Evolutionary conservation across 148 eudicot species (phyloP).

Genomic region (Diospyros kaki): DNA sequence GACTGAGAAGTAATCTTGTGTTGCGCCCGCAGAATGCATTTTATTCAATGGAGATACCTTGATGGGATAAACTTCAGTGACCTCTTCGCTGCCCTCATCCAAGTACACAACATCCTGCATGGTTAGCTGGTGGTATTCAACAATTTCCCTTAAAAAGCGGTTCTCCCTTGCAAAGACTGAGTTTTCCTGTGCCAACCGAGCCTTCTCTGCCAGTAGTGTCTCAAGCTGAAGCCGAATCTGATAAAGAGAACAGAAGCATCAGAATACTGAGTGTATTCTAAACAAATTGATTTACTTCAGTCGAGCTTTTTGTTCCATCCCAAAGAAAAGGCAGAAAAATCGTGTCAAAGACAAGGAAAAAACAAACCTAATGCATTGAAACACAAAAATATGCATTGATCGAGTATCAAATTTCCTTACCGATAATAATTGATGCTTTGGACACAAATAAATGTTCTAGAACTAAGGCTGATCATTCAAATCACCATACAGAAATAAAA

Average conservation of each 20-base stretch:
- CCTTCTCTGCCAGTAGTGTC: slow-evolving; percentile 79
- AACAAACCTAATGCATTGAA: background rate
- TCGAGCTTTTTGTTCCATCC: background rate
- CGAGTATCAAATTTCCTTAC: background rate
- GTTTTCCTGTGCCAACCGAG: slow-evolving; percentile 83
- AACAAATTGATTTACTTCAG: background rate
- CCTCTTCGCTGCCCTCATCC: slow-evolving; percentile 74
- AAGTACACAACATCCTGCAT: slow-evolving; percentile 89
- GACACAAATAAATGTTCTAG: background rate
- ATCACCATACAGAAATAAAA: background rate
- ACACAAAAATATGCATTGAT: background rate
- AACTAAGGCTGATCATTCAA: background rate
- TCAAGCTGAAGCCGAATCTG: slow-evolving; percentile 93
- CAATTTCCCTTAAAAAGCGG: slow-evolving; percentile 78
- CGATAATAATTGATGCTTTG: background rate
- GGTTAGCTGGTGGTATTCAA: slow-evolving; percentile 84
- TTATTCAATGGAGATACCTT: slow-evolving; percentile 31
- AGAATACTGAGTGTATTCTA: background rate
- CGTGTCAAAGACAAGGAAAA: background rate
- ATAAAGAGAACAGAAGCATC: slow-evolving; percentile 10
- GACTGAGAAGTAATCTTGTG: slow-evolving; percentile 9
- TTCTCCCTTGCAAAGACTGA: slow-evolving; percentile 73
- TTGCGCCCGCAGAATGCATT: slow-evolving; percentile 13
- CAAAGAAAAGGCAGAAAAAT: background rate
- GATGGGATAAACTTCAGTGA: slow-evolving; percentile 70